phyloP scores from a whole-genome alignment of 805 yeast genomes.

The Brettanomyces nanus region DNA sequence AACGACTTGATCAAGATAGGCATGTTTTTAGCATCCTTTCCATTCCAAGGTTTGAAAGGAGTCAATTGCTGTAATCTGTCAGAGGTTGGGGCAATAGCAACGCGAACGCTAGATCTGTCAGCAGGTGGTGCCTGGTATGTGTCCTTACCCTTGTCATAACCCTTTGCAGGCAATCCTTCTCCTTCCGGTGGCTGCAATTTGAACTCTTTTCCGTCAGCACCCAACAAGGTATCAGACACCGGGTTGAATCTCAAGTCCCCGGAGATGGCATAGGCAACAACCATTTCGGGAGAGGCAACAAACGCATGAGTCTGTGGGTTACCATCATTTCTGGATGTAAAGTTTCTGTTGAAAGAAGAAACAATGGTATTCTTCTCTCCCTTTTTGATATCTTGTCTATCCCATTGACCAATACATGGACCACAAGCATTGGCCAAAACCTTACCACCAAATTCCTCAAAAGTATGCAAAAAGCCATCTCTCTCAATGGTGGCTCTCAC shows the following conservation, averaged over 20 bases:
- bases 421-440: slow-evolving; percentile 98
- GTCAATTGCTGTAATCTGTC: slow-evolving; percentile 93
- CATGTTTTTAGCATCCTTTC: slow-evolving; percentile 81
- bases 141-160: slow-evolving; percentile 58
- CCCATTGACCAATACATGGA: slow-evolving; percentile 99
- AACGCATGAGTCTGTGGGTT: slow-evolving; percentile 96
- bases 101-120: slow-evolving; percentile 69
- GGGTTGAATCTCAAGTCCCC: slow-evolving; percentile 94
- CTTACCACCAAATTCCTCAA: slow-evolving; percentile 81
- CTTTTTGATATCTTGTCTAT: slow-evolving; percentile 66
- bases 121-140: slow-evolving; percentile 96
- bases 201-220: slow-evolving; percentile 64
- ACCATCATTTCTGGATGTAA: slow-evolving; percentile 97
- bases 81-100: slow-evolving; percentile 77
- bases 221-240: slow-evolving; percentile 70
- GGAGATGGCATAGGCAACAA: slow-evolving; percentile 92
- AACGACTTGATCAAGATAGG: slow-evolving; percentile 94
- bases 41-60: slow-evolving; percentile 95
- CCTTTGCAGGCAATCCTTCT: slow-evolving; percentile 71
- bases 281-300: slow-evolving; percentile 97
- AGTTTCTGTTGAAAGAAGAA: slow-evolving; percentile 96
- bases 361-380: slow-evolving; percentile 79
- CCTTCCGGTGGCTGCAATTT: slow-evolving; percentile 75
- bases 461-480: slow-evolving; percentile 80
- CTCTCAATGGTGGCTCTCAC: slow-evolving; percentile 94